phyloP scores from a whole-genome alignment of 2,329 filamentous ascomycete genomes.

The Didymella lethalis region DNA sequence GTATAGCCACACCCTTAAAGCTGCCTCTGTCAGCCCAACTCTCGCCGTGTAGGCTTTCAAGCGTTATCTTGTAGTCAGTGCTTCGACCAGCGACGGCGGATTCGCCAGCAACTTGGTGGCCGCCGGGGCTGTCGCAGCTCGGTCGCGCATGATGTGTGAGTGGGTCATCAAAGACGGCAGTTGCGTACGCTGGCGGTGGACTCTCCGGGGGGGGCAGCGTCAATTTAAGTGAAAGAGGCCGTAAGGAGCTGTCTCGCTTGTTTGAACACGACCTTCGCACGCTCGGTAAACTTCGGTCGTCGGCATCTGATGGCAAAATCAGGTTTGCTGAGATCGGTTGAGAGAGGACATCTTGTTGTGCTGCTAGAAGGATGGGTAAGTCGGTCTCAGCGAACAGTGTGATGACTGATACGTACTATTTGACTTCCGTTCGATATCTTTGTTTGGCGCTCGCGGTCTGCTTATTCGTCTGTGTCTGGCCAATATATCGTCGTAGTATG shows the following conservation, averaged over 20 bases:
- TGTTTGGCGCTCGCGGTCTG: neutral
- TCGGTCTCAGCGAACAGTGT: too few relatives aligned
- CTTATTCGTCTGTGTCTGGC: slow-evolving; percentile 3
- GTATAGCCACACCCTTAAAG: neutral
- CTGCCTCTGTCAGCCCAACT: slow-evolving; percentile 1
- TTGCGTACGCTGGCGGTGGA: slow-evolving; percentile 11
- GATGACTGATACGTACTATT: neutral
- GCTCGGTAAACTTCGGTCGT: neutral
- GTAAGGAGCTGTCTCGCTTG: neutral
- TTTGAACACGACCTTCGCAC: neutral
- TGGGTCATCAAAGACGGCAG: neutral
- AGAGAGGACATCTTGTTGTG: neutral
- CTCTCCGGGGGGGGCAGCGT: neutral
- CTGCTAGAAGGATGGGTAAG: neutral
- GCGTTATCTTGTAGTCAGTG: neutral
- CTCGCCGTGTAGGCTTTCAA: neutral
- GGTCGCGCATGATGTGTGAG: neutral
- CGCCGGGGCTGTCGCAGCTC: too few relatives aligned
- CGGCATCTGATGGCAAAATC: neutral
- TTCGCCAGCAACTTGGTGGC: neutral
- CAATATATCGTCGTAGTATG: slow-evolving; percentile 9
- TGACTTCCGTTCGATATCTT: neutral
- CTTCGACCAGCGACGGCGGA: neutral
- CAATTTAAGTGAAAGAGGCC: neutral
- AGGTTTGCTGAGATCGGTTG: too few relatives aligned